These are phyloP conservation scores for Globisporangium emineosum DNA, from an alignment of 352 stramenopile species.

Conservation along the genomic window DNA sequence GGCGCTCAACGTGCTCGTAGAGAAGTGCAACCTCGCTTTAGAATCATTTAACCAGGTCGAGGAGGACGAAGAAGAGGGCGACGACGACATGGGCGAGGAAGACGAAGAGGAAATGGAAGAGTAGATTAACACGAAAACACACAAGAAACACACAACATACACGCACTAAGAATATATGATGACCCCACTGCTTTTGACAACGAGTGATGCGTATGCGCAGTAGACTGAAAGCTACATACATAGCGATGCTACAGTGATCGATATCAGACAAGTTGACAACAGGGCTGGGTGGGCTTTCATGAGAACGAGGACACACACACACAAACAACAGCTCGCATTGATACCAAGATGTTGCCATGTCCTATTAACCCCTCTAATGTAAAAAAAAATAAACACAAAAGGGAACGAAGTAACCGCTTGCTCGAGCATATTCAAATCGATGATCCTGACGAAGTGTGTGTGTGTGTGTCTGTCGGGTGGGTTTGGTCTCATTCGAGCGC, in stretches of 20 bases:
- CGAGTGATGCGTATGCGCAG: not conserved
- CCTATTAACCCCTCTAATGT: not conserved
- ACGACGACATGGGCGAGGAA: constrained; percentile 39
- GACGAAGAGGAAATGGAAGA: constrained; percentile 49
- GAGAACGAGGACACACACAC: not conserved
- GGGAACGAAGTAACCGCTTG: too few relatives aligned
- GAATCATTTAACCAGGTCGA: constrained; percentile 67
- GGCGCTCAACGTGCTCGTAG: constrained; percentile 71
- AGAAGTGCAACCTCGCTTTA: constrained; percentile 85
- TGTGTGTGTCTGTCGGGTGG: too few relatives aligned
- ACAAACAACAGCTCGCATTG: not conserved
- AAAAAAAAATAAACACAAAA: not conserved
- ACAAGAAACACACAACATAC: constrained; percentile 12
- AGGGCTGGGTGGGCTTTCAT: too few relatives aligned
- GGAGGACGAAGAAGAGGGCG: constrained; percentile 48
- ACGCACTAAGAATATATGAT: constrained; percentile 14
- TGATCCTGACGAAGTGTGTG: too few relatives aligned
- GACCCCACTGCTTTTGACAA: constrained; percentile 2
- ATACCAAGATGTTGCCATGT: not conserved
- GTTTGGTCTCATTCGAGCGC: too few relatives aligned
- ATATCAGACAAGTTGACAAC: too few relatives aligned
- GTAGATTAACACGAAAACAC: constrained; percentile 13
- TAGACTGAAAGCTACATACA: too few relatives aligned
- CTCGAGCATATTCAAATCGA: too few relatives aligned
- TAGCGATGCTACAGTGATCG: not conserved